phyloP scores from a whole-genome alignment of 306 rosid species.

The Dryas octopetala region DNA sequence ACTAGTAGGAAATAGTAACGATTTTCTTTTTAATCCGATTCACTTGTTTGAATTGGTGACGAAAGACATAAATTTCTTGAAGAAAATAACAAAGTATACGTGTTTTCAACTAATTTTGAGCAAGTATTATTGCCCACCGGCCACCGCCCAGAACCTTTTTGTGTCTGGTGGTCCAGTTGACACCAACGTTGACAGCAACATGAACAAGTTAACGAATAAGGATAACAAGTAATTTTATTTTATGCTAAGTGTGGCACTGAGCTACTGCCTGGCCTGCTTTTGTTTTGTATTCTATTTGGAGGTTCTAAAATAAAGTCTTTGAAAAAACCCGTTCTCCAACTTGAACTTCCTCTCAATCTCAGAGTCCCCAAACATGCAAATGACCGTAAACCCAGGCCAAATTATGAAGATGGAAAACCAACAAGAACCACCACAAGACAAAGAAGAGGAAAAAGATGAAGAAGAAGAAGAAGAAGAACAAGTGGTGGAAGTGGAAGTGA shows the following conservation, averaged over 20 bases:
- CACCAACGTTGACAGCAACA: background rate
- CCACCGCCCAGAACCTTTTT: slow-evolving; percentile 7
- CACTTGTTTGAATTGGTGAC: background rate
- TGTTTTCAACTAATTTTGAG: background rate
- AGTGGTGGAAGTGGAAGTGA: background rate
- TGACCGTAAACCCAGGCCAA: slow-evolving; percentile 11
- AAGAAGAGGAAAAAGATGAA: background rate
- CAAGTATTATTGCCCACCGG: background rate
- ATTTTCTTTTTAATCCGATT: background rate
- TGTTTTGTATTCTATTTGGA: background rate
- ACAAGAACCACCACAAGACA: slow-evolving; percentile 1
- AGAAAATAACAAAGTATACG: no score
- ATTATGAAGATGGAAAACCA: background rate
- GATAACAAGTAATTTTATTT: background rate
- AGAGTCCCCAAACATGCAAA: background rate
- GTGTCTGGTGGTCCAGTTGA: slow-evolving; percentile 2
- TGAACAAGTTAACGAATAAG: background rate
- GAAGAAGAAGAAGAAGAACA: background rate
- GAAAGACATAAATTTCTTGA: no score
- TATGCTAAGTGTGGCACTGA: background rate
- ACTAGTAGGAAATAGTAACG: no score
- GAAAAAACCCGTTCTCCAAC: background rate
- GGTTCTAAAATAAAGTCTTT: background rate
- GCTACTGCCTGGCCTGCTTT: background rate
- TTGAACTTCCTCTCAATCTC: background rate